These are phyloP conservation scores for Fusarium proliferatum DNA, from an alignment of 2,329 filamentous ascomycete genomes.

Conservation along the genomic window DNA sequence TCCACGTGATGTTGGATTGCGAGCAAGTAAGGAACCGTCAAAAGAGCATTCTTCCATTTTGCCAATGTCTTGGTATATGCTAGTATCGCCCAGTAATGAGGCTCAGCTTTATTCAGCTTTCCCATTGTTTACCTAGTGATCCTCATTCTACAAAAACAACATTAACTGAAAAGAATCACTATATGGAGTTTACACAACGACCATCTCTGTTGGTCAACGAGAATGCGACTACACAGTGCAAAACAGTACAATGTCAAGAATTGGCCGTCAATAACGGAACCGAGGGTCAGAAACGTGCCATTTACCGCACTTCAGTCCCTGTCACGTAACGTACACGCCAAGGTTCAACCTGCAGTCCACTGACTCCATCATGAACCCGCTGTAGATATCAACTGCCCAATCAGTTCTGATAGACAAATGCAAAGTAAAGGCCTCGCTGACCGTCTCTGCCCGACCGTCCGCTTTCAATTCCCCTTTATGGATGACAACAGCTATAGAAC, in stretches of 20 bases:
- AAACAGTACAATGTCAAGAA: background rate
- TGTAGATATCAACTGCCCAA: background rate
- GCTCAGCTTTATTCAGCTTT: constrained; percentile 23
- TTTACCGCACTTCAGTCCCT: constrained; percentile 15
- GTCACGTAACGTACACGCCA: background rate
- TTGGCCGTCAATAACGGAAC: constrained; percentile 22
- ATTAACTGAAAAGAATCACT: background rate
- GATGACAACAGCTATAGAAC: background rate
- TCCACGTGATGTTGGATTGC: constrained; percentile 1
- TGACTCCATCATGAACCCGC: background rate
- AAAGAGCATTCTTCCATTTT: background rate
- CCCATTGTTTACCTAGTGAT: background rate
- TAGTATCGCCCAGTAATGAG: constrained; percentile 23
- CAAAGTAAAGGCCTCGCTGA: background rate
- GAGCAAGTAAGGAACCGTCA: background rate
- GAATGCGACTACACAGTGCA: constrained; percentile 19
- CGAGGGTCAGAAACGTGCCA: constrained; percentile 33
- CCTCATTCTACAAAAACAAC: background rate
- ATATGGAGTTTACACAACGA: background rate
- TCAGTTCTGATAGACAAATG: background rate
- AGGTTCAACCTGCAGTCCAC: background rate
- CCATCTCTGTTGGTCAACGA: background rate
- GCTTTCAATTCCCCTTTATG: constrained; percentile 7
- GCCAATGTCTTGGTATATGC: constrained; percentile 1
- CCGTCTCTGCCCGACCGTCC: constrained; percentile 3